These are phyloP conservation scores for Phytophthora meadii DNA, from an alignment of 352 stramenopile genomes.

Conservation along the genomic window DNA sequence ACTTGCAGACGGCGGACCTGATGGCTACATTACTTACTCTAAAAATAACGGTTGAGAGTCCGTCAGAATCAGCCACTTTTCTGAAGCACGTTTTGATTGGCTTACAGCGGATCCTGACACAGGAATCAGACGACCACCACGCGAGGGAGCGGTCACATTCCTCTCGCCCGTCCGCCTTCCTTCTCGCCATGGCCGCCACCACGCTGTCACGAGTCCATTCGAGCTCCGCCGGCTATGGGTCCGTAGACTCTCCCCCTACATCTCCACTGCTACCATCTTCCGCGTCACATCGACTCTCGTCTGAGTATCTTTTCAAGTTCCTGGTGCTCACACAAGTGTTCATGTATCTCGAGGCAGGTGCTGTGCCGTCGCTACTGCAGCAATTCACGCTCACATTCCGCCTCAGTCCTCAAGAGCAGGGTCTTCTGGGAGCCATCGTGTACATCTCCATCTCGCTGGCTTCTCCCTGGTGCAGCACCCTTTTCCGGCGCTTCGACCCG, in stretches of 20 bases:
- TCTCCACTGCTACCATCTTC: conserved; percentile 27
- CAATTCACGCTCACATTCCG: conserved; percentile 84
- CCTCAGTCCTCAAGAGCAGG: conserved; percentile 81
- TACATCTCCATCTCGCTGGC: conserved; percentile 86
- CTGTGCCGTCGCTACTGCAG: conserved; percentile 83
- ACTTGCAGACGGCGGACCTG: conserved; percentile 7
- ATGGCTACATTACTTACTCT: conserved; percentile 22
- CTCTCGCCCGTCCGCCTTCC: background rate
- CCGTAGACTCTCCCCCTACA: conserved; percentile 28
- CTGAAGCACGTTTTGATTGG: conserved; percentile 33
- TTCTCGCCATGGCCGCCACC: conserved; percentile 27
- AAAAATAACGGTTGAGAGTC: background rate
- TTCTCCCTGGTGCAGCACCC: conserved; percentile 79
- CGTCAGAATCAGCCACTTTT: conserved; percentile 8
- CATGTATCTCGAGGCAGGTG: conserved; percentile 89
- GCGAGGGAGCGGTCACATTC: background rate
- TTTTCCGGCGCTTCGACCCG: conserved; percentile 82
- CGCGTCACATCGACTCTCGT: conserved; percentile 12
- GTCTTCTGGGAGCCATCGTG: conserved; percentile 80
- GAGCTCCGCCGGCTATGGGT: conserved; percentile 33
- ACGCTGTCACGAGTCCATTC: conserved; percentile 31
- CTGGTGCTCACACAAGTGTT: conserved; percentile 86
- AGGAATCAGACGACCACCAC: conserved; percentile 23
- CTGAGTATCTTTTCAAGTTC: conserved; percentile 87
- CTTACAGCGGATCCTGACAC: conserved; percentile 10